These are phyloP conservation scores for Incumbomyces lentus DNA, from an alignment of 2,329 filamentous ascomycete species.

Conservation along the genomic window DNA sequence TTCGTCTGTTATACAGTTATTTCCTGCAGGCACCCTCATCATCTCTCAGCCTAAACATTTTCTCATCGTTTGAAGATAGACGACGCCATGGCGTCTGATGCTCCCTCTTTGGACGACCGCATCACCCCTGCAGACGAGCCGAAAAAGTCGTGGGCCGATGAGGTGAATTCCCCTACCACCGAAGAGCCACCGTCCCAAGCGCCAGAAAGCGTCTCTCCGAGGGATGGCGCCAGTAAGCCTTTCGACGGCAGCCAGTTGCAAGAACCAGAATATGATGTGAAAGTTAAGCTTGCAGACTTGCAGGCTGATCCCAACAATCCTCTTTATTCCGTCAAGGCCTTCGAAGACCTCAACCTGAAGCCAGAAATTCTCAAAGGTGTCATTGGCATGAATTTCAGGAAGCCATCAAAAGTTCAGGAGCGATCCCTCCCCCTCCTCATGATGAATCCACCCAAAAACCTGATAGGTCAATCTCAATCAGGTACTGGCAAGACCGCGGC, in stretches of 20 bases:
- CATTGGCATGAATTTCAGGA: constrained; percentile 72
- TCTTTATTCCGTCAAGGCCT: constrained; percentile 71
- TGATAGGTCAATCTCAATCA: constrained; percentile 98
- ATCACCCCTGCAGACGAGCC: constrained; percentile 29
- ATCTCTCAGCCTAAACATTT: no score
- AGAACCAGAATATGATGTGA: constrained; percentile 76
- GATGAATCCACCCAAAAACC: constrained; percentile 73
- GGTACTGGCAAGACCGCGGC: constrained; percentile 97
- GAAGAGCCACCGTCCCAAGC: constrained; percentile 12
- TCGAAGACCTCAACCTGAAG: constrained; percentile 76
- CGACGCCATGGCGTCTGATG: constrained; percentile 30
- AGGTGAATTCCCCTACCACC: constrained; percentile 24
- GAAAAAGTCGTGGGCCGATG: constrained; percentile 33
- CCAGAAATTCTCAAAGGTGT: constrained; percentile 61
- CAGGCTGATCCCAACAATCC: constrained; percentile 80
- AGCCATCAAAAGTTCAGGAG: constrained; percentile 97
- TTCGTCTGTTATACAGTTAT: no score
- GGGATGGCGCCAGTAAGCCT: constrained; percentile 31
- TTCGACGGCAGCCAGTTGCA: constrained; percentile 43
- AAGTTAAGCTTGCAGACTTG: constrained; percentile 83
- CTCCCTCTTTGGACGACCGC: constrained; percentile 39
- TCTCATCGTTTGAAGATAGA: no score
- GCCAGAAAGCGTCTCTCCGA: constrained; percentile 19
- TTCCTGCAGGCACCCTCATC: no score
- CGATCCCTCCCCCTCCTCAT: constrained; percentile 84